Conservation (phyloP, 768 basidiomycete species). For the Lactarius psammicola region DNA sequence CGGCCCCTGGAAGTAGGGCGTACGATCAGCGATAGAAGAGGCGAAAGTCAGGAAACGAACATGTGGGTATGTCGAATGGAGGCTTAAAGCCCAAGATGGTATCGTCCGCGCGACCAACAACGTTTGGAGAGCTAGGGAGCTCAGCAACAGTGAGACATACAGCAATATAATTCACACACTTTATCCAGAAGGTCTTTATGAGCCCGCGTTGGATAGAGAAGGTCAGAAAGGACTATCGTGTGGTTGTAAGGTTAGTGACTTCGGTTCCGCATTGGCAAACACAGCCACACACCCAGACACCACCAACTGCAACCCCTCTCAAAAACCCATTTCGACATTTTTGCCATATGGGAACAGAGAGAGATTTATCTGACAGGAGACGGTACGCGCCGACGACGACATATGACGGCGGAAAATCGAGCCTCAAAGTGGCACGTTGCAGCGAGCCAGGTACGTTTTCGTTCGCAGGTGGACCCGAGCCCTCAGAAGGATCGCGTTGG, state of each 20-base stretch:
- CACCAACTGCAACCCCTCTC: slow-evolving; percentile 68
- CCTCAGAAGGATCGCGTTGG: slow-evolving; percentile 1
- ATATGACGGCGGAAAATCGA: slow-evolving; percentile 81
- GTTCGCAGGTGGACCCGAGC: slow-evolving; percentile 9
- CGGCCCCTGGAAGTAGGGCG: slow-evolving; percentile 54
- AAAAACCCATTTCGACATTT: slow-evolving; percentile 78
- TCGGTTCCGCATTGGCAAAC: background rate
- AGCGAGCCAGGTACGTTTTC: slow-evolving; percentile 35
- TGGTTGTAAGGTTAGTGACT: background rate
- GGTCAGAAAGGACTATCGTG: slow-evolving; percentile 55
- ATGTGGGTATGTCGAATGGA: slow-evolving; percentile 70
- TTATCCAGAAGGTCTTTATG: slow-evolving; percentile 60
- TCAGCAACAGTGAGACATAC: too few species aligned
- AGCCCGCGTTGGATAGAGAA: slow-evolving; percentile 71
- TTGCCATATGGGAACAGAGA: slow-evolving; percentile 77
- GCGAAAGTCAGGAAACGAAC: slow-evolving; percentile 40
- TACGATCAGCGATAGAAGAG: slow-evolving; percentile 6
- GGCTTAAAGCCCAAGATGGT: slow-evolving; percentile 62
- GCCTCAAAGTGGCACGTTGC: slow-evolving; percentile 53
- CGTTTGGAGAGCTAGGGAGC: slow-evolving; percentile 53
- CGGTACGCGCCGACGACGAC: slow-evolving; percentile 85
- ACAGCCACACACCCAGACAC: slow-evolving; percentile 56
- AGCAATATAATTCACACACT: slow-evolving; percentile 41
- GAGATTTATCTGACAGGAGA: slow-evolving; percentile 65
- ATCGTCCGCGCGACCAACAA: slow-evolving; percentile 62